Percentiles rank a stretch among this genome's conserved stretches.
Conservation (phyloP, 352 stramenopile species). For the Globisporangium acanthophoron region DNA sequence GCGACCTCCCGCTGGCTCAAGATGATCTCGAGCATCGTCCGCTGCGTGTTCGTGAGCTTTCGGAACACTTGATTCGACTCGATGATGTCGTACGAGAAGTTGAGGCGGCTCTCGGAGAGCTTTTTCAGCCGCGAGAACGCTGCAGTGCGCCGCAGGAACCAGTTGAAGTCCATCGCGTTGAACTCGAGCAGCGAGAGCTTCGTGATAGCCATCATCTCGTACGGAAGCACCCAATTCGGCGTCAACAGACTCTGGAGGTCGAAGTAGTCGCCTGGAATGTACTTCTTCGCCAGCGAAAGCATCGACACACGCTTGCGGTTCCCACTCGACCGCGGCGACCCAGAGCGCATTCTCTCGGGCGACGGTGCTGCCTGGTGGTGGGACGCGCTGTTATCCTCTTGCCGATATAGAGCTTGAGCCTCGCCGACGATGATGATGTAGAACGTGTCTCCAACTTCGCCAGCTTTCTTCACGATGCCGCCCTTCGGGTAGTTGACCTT, state of each 20-base stretch:
- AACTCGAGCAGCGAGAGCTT: slow-evolving; percentile 79
- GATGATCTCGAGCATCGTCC: slow-evolving; percentile 84
- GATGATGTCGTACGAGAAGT: slow-evolving; percentile 78
- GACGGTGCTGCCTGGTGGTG: not conserved
- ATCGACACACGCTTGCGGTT: slow-evolving; percentile 52
- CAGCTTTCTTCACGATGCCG: slow-evolving; percentile 40
- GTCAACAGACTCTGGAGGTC: slow-evolving; percentile 77
- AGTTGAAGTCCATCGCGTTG: slow-evolving; percentile 80
- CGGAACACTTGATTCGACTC: slow-evolving; percentile 77
- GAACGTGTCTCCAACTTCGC: slow-evolving; percentile 54
- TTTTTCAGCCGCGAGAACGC: slow-evolving; percentile 70
- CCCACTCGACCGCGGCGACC: slow-evolving; percentile 15
- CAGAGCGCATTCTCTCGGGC: slow-evolving; percentile 4
- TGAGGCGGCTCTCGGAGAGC: slow-evolving; percentile 64
- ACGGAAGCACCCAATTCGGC: slow-evolving; percentile 54
- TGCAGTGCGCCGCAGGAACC: slow-evolving; percentile 70
- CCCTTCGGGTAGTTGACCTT: slow-evolving; percentile 66
- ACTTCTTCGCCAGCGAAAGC: slow-evolving; percentile 64
- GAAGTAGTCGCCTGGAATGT: slow-evolving; percentile 87
- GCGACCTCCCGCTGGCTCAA: slow-evolving; percentile 48
- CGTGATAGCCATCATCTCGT: slow-evolving; percentile 56
- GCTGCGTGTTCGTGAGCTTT: slow-evolving; percentile 74
- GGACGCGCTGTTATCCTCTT: slow-evolving; percentile 3
- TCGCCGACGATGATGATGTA: slow-evolving; percentile 84
- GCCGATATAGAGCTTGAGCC: slow-evolving; percentile 46